A percentile compares a stretch with the other conserved stretches of the same genome.
Conservation (phyloP, 2,329 filamentous ascomycete genomes). For the Hypoxylon rubiginosum region DNA sequence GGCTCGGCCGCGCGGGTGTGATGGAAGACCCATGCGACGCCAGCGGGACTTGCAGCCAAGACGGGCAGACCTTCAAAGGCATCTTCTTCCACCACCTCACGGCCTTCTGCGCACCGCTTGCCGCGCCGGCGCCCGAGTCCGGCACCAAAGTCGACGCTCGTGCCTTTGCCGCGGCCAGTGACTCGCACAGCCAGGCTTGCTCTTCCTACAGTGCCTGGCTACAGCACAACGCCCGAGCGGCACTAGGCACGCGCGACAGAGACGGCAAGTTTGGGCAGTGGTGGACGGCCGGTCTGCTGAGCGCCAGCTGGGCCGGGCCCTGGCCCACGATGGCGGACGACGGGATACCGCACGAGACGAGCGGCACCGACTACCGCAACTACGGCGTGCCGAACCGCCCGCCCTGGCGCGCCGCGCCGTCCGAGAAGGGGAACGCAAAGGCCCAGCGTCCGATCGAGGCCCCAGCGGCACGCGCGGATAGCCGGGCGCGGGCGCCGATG, state of each 20-base stretch:
- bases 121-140: constrained; percentile 52
- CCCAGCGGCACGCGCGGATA: not conserved
- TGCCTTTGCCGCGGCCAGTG: constrained; percentile 49
- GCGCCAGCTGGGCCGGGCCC: constrained; percentile 45
- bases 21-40: constrained; percentile 89
- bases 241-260: constrained; percentile 75
- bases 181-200: constrained; percentile 72
- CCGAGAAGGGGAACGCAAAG: not conserved
- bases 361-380: constrained; percentile 62
- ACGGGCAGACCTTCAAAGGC: constrained; percentile 92
- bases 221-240: constrained; percentile 81
- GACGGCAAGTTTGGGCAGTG: constrained; percentile 85
- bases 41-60: constrained; percentile 79
- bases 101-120: constrained; percentile 79
- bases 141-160: constrained; percentile 49
- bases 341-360: constrained; percentile 55
- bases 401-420: constrained; percentile 27
- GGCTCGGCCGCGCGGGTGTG: constrained; percentile 82
- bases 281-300: constrained; percentile 76
- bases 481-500: not conserved
- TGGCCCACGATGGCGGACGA: constrained; percentile 54
- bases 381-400: constrained; percentile 59
- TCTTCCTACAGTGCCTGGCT: constrained; percentile 79
- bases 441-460: constrained; percentile 3
- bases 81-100: constrained; percentile 94